Percentiles rank a stretch among this genome's conserved stretches.
Evolutionary conservation across 1,139 yeast species (phyloP).

Genomic region (Suhomyces atakaporum): DNA sequence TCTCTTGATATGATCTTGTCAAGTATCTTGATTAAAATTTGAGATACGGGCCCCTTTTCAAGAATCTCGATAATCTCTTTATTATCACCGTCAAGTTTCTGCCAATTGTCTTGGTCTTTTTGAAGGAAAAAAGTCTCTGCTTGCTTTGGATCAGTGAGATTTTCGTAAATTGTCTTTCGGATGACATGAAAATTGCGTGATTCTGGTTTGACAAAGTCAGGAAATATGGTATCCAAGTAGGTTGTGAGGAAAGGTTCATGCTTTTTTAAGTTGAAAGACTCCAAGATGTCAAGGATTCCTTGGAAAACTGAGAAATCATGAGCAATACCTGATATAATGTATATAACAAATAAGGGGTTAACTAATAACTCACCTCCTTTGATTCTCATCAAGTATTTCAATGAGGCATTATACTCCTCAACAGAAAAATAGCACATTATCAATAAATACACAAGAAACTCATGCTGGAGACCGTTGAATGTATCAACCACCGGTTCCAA

Average conservation of each 20-base stretch:
- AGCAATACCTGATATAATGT: slow-evolving; percentile 6
- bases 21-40: slow-evolving; percentile 9
- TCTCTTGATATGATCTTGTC: slow-evolving; percentile 2
- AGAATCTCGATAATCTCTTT: slow-evolving; percentile 9
- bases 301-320: slow-evolving; percentile 8
- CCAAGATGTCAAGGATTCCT: slow-evolving; percentile 10
- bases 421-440: slow-evolving; percentile 12
- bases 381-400: slow-evolving; percentile 16
- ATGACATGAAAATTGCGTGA: slow-evolving; percentile 3
- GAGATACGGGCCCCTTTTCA: neutral
- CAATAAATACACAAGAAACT: slow-evolving; percentile 15
- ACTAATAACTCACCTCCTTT: slow-evolving; percentile 17
- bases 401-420: slow-evolving; percentile 11
- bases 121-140: slow-evolving; percentile 7
- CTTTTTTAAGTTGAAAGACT: slow-evolving; percentile 3
- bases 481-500: slow-evolving; percentile 13
- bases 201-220: slow-evolving; percentile 8
- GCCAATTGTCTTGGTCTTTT: slow-evolving; percentile 16
- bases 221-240: slow-evolving; percentile 15
- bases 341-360: slow-evolving; percentile 20
- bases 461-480: slow-evolving; percentile 13
- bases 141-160: slow-evolving; percentile 2
- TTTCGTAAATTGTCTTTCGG: slow-evolving; percentile 11
- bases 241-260: slow-evolving; percentile 6
- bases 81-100: slow-evolving; percentile 4